Conservation (phyloP, 2,329 filamentous ascomycete genomes). For the Botrytis deweyae region DNA sequence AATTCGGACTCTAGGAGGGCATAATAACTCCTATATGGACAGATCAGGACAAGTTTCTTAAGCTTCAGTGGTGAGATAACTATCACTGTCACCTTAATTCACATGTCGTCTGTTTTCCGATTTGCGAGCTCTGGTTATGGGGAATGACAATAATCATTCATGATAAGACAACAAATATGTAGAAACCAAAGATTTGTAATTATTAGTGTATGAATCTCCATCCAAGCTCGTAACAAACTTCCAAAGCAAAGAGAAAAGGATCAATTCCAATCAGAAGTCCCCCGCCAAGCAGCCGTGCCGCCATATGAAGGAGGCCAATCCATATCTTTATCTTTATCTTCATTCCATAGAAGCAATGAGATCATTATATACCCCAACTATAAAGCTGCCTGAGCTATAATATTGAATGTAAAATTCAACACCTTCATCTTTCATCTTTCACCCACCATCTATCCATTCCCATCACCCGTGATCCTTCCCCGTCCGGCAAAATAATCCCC, state of each 20-base stretch:
- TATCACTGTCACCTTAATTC: neutral
- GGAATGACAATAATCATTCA: neutral
- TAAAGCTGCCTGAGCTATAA: rapidly evolving
- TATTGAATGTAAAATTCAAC: neutral
- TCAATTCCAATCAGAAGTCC: neutral
- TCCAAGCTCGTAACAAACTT: rapidly evolving
- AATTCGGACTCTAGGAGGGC: neutral
- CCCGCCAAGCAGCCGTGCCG: too few species aligned
- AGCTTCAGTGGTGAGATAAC: neutral
- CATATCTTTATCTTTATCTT: neutral
- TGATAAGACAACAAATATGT: neutral
- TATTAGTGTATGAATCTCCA: too few species aligned
- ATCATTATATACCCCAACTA: neutral
- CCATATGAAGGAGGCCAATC: too few species aligned
- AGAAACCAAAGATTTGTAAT: too few species aligned
- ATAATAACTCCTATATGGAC: neutral
- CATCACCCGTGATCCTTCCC: neutral
- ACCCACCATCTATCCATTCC: too few species aligned
- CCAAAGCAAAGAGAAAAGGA: neutral
- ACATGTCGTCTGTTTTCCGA: neutral
- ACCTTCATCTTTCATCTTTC: neutral
- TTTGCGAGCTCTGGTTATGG: rapidly evolving
- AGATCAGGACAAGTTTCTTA: rapidly evolving
- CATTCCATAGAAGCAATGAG: neutral
- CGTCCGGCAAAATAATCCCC: too few species aligned